Conservation (phyloP, 1,139 yeast genomes). For the Blastobotrys malaysiensis region DNA sequence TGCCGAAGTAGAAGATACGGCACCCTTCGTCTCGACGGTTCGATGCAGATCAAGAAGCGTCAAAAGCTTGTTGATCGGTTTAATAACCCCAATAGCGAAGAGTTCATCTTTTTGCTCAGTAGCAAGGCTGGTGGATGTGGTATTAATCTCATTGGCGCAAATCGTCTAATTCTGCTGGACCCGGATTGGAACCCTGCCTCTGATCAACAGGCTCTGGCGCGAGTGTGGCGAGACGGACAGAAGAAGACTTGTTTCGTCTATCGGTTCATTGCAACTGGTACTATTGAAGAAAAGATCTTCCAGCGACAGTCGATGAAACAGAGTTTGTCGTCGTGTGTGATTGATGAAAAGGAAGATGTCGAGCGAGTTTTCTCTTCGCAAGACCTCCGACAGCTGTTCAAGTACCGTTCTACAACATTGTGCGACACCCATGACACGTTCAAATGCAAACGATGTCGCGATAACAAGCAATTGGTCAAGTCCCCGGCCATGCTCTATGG, state of each 20-base stretch:
- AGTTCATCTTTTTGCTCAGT: slow-evolving; percentile 80
- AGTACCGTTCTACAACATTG: slow-evolving; percentile 57
- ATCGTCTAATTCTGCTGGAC: slow-evolving; percentile 78
- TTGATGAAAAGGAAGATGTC: slow-evolving; percentile 93
- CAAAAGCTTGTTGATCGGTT: slow-evolving; percentile 88
- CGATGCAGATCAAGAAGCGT: slow-evolving; percentile 85
- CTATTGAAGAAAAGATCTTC: slow-evolving; percentile 92
- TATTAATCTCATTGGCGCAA: slow-evolving; percentile 93
- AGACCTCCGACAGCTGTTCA: slow-evolving; percentile 68
- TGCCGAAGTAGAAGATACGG: slow-evolving; percentile 76
- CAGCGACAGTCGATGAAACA: slow-evolving; percentile 97
- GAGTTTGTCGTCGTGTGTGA: slow-evolving; percentile 90
- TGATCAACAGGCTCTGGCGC: slow-evolving; percentile 95
- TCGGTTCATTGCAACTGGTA: slow-evolving; percentile 88
- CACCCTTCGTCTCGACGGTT: slow-evolving; percentile 81
- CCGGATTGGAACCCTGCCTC: slow-evolving; percentile 99
- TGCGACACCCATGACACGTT: slow-evolving; percentile 95
- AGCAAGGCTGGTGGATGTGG: slow-evolving; percentile 99
- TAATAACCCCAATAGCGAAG: slow-evolving; percentile 85
- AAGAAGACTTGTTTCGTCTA: slow-evolving; percentile 94
- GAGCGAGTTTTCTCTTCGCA: slow-evolving; percentile 87
- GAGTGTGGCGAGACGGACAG: slow-evolving; percentile 99
- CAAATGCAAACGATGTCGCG: slow-evolving; percentile 79
- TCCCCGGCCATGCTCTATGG: slow-evolving; percentile 94
- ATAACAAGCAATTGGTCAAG: slow-evolving; percentile 52